phyloP scores from a whole-genome alignment of 1,284 basidiomycete genomes.

The Malassezia dermatis region DNA sequence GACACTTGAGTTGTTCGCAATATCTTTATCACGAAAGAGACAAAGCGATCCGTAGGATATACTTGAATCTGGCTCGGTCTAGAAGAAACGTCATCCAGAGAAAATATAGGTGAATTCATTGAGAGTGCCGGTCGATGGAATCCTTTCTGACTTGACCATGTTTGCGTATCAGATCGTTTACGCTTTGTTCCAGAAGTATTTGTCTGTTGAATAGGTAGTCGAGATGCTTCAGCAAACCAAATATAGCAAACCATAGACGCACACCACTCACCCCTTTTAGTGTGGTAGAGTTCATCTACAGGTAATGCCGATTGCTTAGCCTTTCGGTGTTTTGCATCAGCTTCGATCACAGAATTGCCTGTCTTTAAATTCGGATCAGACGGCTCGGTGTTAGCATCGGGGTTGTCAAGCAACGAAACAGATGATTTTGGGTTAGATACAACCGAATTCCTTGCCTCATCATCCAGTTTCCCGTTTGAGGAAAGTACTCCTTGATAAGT shows the following conservation, averaged over 20 bases:
- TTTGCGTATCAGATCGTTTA: background rate
- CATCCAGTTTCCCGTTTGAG: background rate
- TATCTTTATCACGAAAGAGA: slow-evolving; percentile 33
- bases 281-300: background rate
- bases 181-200: background rate
- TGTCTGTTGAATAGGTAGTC: background rate
- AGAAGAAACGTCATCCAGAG: background rate
- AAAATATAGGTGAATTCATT: slow-evolving; percentile 23
- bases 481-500: background rate
- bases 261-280: slow-evolving; percentile 22
- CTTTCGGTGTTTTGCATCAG: background rate
- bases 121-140: slow-evolving; percentile 17
- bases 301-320: background rate
- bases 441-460: background rate
- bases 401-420: background rate
- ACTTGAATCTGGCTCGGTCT: slow-evolving; percentile 16
- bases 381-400: background rate
- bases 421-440: background rate
- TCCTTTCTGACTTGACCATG: slow-evolving; percentile 19
- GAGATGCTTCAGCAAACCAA: slow-evolving; percentile 31
- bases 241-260: slow-evolving; percentile 43
- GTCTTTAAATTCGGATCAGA: background rate
- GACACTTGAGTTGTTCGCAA: slow-evolving; percentile 43
- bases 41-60: slow-evolving; percentile 32
- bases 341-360: background rate